Percentiles rank a stretch among this genome's conserved stretches.
Evolutionary conservation across 179 eudicot genomes (phyloP).

Genomic region (Gypsophila paniculata): DNA sequence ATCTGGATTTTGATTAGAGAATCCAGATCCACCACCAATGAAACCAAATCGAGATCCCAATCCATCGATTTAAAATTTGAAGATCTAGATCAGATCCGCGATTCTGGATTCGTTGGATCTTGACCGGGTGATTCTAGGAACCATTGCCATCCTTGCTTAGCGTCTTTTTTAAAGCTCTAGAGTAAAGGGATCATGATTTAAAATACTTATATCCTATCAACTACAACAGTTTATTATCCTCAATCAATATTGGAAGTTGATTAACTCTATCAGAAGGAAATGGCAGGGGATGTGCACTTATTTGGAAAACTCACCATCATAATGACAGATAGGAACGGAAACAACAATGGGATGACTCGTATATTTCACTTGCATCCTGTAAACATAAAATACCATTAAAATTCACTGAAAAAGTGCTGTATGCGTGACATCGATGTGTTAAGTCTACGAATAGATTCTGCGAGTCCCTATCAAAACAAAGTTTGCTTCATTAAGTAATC

Average conservation of each 20-base stretch:
- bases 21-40: too few relatives aligned
- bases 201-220: background rate
- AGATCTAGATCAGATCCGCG: too few relatives aligned
- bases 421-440: background rate
- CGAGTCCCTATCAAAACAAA: background rate
- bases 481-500: background rate
- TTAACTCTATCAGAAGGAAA: background rate
- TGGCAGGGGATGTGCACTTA: background rate
- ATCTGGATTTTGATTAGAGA: too few relatives aligned
- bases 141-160: too few relatives aligned
- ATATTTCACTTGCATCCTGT: slow-evolving; percentile 91
- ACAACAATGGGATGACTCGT: slow-evolving; percentile 64
- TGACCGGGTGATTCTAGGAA: too few relatives aligned
- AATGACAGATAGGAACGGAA: slow-evolving; percentile 66
- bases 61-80: too few relatives aligned
- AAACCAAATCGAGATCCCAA: too few relatives aligned
- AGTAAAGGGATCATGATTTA: background rate
- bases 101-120: too few relatives aligned
- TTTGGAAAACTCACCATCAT: slow-evolving; percentile 49
- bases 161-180: too few relatives aligned
- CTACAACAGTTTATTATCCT: background rate
- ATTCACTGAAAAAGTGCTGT: background rate
- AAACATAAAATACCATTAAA: slow-evolving; percentile 15
- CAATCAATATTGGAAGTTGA: slow-evolving; percentile 2
- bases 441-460: background rate